Conservation (phyloP, 1,139 yeast species). For the Blastobotrys elegans region DNA sequence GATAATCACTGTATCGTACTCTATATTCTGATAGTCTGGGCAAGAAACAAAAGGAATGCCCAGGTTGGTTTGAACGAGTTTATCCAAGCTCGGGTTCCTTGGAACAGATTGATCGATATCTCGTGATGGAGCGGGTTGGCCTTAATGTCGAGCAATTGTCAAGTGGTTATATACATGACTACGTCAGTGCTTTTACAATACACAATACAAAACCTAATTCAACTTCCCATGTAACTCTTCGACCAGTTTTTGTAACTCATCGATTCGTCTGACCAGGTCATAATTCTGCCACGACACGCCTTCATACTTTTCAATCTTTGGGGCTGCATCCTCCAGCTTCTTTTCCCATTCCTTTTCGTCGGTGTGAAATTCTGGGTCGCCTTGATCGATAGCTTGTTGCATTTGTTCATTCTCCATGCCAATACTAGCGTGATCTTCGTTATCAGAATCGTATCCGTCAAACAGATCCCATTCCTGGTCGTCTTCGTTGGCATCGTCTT, state of each 20-base stretch:
- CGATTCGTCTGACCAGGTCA: slow-evolving; percentile 44
- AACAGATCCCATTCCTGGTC: slow-evolving; percentile 80
- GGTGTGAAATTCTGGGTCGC: slow-evolving; percentile 64
- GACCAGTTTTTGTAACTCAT: slow-evolving; percentile 32
- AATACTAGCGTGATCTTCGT: slow-evolving; percentile 40
- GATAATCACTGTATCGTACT: no score
- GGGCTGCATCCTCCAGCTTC: slow-evolving; percentile 45
- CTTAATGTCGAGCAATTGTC: no score
- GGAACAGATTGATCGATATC: no score
- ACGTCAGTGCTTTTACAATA: no score
- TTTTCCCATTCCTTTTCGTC: slow-evolving; percentile 46
- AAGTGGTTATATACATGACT: no score
- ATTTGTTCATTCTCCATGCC: slow-evolving; percentile 38
- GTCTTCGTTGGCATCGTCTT: slow-evolving; percentile 77
- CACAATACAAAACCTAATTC: no score
- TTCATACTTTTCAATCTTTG: slow-evolving; percentile 55
- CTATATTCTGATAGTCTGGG: no score
- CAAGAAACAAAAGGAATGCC: no score
- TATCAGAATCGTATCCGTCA: slow-evolving; percentile 59
- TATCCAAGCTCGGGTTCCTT: no score
- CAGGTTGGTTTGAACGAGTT: no score
- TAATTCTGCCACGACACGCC: slow-evolving; percentile 68
- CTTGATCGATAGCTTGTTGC: slow-evolving; percentile 40
- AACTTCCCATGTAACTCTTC: slow-evolving; percentile 17
- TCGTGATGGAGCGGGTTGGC: no score